These are phyloP conservation scores for Triticum turgidum DNA, from an alignment of 176 grass and related monocot species.

Conservation along the genomic window DNA sequence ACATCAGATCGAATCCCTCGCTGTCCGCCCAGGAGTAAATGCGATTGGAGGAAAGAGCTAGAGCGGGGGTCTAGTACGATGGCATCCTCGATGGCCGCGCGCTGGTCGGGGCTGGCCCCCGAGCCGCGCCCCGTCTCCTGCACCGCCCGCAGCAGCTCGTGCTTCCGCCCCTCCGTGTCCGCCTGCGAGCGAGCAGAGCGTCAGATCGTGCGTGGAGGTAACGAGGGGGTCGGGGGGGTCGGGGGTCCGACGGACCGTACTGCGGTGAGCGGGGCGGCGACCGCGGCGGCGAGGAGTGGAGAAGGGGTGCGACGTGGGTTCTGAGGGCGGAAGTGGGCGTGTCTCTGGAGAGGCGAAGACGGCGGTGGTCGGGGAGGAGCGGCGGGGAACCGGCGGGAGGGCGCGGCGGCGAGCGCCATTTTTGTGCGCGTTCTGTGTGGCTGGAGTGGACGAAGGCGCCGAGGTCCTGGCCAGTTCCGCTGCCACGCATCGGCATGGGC, in stretches of 20 bases:
- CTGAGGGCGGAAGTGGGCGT: background rate
- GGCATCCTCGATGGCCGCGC: constrained; percentile 85
- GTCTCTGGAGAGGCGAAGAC: background rate
- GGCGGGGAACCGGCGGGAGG: constrained; percentile 21
- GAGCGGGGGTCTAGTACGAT: constrained; percentile 35
- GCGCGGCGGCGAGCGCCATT: constrained; percentile 48
- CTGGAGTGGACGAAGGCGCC: background rate
- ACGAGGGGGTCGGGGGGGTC: background rate
- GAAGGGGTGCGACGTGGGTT: background rate
- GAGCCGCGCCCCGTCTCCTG: constrained; percentile 84
- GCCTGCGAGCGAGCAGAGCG: constrained; percentile 3
- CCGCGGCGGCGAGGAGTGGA: background rate
- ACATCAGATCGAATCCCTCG: constrained; percentile 7
- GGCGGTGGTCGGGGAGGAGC: background rate
- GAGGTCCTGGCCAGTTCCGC: background rate
- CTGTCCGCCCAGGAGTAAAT: background rate
- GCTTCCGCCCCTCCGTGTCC: constrained; percentile 68
- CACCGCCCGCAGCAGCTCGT: constrained; percentile 67
- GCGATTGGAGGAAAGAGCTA: background rate
- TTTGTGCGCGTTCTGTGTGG: background rate
- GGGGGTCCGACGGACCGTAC: background rate
- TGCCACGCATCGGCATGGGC: constrained; percentile 13
- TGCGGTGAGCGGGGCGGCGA: constrained; percentile 3
- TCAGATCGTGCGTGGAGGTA: constrained; percentile 10
- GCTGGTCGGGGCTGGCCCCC: constrained; percentile 59